These are phyloP conservation scores for Monosporozyma yasuniensis DNA, from an alignment of 805 yeast genomes.

Conservation along the genomic window DNA sequence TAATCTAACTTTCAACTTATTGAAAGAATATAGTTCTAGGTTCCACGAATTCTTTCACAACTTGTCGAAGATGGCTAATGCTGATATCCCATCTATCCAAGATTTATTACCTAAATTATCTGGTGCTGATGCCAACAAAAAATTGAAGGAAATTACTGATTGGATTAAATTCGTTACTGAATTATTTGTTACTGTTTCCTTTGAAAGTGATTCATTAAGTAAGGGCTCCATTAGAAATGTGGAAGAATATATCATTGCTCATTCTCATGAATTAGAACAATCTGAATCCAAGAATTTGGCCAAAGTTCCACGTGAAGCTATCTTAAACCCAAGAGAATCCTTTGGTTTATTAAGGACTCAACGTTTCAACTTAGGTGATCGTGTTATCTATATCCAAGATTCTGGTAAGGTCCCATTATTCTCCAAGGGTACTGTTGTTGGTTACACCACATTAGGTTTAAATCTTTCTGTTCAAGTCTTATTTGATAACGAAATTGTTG, in stretches of 20 bases:
- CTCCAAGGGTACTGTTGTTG: conserved; percentile 83
- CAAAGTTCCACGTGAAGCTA: conserved; percentile 78
- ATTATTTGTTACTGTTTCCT: conserved; percentile 52
- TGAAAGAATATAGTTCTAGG: conserved; percentile 48
- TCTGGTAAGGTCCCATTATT: conserved; percentile 85
- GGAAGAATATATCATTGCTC: conserved; percentile 49
- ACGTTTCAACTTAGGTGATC: conserved; percentile 75
- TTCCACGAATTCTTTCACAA: conserved; percentile 55
- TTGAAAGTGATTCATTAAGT: conserved; percentile 73
- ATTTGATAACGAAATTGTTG: conserved; percentile 74
- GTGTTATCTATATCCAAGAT: conserved; percentile 75
- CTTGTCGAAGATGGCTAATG: conserved; percentile 24
- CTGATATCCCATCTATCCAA: conserved; percentile 22
- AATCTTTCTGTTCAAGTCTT: conserved; percentile 58
- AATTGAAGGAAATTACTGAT: conserved; percentile 24
- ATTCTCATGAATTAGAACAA: conserved; percentile 37
- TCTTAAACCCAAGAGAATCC: conserved; percentile 67
- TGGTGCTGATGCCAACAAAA: conserved; percentile 20
- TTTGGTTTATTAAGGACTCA: conserved; percentile 65
- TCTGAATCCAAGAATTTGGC: conserved; percentile 49
- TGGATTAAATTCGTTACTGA: conserved; percentile 46
- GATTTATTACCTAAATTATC: conserved; percentile 32
- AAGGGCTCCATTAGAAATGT: conserved; percentile 54
- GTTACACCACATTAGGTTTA: conserved; percentile 53
- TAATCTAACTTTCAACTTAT: conserved; percentile 56